Conservation (phyloP, 805 yeast species). For the Lipomyces anomalus region DNA sequence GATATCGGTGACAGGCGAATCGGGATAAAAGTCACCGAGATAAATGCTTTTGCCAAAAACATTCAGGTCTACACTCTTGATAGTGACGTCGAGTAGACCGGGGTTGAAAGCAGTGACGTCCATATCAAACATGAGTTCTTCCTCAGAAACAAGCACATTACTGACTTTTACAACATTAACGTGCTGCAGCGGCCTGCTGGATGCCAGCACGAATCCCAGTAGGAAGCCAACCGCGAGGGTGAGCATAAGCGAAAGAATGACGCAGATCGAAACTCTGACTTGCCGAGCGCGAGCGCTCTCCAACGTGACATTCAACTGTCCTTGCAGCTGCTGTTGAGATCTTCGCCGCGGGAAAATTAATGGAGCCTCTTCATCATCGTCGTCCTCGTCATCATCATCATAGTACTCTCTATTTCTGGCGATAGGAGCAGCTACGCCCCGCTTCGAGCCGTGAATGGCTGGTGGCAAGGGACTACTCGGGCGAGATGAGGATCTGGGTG, state of each 20-base stretch:
- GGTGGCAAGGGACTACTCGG: no score
- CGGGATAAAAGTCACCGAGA: background rate
- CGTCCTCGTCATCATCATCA: background rate
- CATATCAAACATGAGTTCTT: slow-evolving; percentile 76
- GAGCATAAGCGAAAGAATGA: slow-evolving; percentile 28
- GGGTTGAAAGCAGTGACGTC: slow-evolving; percentile 80
- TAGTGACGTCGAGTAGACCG: slow-evolving; percentile 64
- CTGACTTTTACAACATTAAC: slow-evolving; percentile 57
- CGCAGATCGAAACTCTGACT: background rate
- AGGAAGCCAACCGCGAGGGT: slow-evolving; percentile 70
- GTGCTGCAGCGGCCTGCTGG: slow-evolving; percentile 73
- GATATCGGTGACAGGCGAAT: no score
- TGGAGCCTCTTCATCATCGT: background rate
- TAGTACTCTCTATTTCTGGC: background rate
- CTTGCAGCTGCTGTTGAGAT: background rate
- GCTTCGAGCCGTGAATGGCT: no score
- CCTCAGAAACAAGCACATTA: slow-evolving; percentile 72
- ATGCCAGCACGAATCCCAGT: slow-evolving; percentile 77
- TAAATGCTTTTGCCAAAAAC: slow-evolving; percentile 47
- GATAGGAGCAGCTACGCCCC: no score
- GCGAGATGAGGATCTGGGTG: no score
- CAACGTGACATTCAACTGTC: no score
- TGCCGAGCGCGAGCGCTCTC: background rate
- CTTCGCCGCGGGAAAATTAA: background rate
- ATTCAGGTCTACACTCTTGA: slow-evolving; percentile 68